A percentile compares a stretch with the other conserved stretches of the same genome.
Conservation (phyloP, 495 filamentous ascomycete species). For the Penicillium arizonense region DNA sequence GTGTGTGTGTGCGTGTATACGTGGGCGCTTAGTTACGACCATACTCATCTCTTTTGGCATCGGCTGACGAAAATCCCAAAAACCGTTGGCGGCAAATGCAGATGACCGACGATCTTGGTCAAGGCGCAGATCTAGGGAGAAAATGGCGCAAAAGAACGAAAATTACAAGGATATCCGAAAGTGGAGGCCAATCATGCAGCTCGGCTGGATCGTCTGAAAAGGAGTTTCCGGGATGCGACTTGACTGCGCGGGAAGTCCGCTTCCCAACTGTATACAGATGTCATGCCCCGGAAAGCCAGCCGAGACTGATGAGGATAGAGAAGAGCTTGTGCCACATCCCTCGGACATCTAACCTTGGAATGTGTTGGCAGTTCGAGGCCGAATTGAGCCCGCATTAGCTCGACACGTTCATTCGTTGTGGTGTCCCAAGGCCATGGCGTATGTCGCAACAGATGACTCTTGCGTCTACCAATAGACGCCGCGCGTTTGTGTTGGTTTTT, state of each 20-base stretch:
- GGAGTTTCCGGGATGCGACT: conserved; percentile 1
- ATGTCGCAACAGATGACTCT: conserved; percentile 25
- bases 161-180: neutral
- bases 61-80: conserved; percentile 9
- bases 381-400: conserved; percentile 27
- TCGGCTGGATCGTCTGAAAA: neutral
- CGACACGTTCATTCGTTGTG: conserved; percentile 13
- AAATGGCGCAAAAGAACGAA: neutral
- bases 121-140: conserved; percentile 13
- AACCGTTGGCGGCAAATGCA: conserved; percentile 19
- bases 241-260: conserved; percentile 10
- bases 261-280: neutral
- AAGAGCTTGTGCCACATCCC: neutral
- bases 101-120: conserved; percentile 22
- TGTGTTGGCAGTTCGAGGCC: conserved; percentile 24
- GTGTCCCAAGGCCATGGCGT: conserved; percentile 20
- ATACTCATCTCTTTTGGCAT: too few species aligned
- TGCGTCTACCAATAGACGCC: conserved; percentile 29
- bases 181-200: neutral
- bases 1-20: too few species aligned
- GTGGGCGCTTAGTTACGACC: too few species aligned
- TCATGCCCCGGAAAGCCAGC: too few species aligned
- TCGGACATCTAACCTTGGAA: conserved; percentile 6
- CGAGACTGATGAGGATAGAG: neutral
- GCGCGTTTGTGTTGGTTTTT: conserved; percentile 30